phyloP scores from a whole-genome alignment of 768 basidiomycete genomes.

The Daedalea quercina region DNA sequence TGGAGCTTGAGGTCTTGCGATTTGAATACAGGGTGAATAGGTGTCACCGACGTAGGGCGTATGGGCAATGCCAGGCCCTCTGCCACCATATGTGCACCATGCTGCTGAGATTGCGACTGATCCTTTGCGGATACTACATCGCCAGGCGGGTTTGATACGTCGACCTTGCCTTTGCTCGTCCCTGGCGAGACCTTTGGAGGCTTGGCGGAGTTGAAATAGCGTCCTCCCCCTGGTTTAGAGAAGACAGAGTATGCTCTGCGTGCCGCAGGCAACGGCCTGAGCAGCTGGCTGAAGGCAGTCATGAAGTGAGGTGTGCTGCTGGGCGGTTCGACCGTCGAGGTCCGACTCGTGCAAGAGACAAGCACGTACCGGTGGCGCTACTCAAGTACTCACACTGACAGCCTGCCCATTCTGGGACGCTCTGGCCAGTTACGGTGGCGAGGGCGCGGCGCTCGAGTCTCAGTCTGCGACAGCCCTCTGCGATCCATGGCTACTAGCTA shows the following conservation, averaged over 20 bases:
- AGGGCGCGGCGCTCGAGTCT: too few relatives aligned
- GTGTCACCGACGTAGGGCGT: conserved; percentile 9
- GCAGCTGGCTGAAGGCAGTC: conserved; percentile 46
- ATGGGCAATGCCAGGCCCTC: conserved; percentile 3
- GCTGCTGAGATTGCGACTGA: conserved; percentile 7
- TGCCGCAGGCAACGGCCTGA: conserved; percentile 39
- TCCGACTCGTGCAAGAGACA: neutral
- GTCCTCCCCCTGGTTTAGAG: conserved; percentile 68
- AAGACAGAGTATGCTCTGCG: conserved; percentile 70
- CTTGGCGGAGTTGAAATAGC: conserved; percentile 72
- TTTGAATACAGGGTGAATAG: conserved; percentile 50
- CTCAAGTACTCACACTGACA: too few relatives aligned
- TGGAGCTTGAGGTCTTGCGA: conserved; percentile 72
- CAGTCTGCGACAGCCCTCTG: too few relatives aligned
- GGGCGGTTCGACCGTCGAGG: neutral
- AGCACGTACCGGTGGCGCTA: neutral
- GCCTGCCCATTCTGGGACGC: too few relatives aligned
- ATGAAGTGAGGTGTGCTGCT: conserved; percentile 6
- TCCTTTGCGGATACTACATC: conserved; percentile 12
- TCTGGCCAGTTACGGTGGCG: too few relatives aligned
- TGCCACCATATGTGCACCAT: neutral
- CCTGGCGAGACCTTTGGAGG: conserved; percentile 39
- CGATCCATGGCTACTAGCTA: too few relatives aligned
- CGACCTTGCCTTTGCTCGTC: conserved; percentile 31
- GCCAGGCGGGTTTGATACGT: conserved; percentile 30